Evolutionary conservation across 352 stramenopile genomes (phyloP), one percentile per base, ranked within the genome.

Genomic region (Pythium aphanidermatum): DNA sequence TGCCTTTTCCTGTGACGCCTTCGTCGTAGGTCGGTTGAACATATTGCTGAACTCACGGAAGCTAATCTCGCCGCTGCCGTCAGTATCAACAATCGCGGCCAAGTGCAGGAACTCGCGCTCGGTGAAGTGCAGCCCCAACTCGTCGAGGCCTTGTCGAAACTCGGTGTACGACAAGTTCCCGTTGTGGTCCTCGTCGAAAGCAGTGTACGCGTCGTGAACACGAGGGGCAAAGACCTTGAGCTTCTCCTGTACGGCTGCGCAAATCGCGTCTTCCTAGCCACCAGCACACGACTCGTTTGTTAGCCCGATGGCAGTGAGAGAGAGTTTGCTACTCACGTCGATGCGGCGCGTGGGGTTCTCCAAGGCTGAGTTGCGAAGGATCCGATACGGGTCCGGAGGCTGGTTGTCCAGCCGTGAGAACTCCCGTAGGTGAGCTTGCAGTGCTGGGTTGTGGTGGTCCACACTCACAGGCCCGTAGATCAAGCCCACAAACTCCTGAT

Each of bases 31-130:
- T 0, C 41, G 46, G 24, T 26, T 37, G 19, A 83, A 73, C 37
- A 73, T 36, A 12, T 70, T 52, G 33, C 30, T 72, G 47, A 83
- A 83, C 56, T 83, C 68, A 14, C 66, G 66, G 44, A 78, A 83
- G 45, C 68, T 73, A 42, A 81, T 83, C 44, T 78, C 71, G 12
- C 68, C 67, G 20, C 63, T 77, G 5, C 64, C 59, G 30, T 77
- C 66, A 0, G 64, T 67, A 37, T 81, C 66, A 4, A 75, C 58
- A 6, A 55, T 39, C 9, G 54, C 55, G 7, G 55, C 64, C 5
- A 83, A 30, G 29, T 74, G 59, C 2, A 63, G 53, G 21, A 81
- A 79, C 43, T 81, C 71, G 20, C 53, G 63, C 23, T 80, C 58
- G 3, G 61, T 81, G 13, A 79, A 60, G 16, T 81, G 57, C 17